Conservation (phyloP, 2,329 filamentous ascomycete genomes). For the Alternaria triticimaculans region DNA sequence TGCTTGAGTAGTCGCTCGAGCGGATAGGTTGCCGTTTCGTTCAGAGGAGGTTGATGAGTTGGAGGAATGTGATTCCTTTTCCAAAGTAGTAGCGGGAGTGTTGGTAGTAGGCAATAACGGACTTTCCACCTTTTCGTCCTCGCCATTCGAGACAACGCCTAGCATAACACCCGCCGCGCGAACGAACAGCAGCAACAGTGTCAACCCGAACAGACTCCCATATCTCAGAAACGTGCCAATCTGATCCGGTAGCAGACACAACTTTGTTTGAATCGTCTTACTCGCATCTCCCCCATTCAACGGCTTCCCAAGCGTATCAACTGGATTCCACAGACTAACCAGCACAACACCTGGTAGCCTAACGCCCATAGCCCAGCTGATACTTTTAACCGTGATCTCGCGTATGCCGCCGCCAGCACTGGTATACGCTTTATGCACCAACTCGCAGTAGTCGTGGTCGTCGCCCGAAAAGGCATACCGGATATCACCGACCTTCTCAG, state of each 20-base stretch:
- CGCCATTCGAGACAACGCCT: constrained; percentile 19
- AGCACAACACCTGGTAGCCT: constrained; percentile 85
- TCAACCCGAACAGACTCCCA: constrained; percentile 65
- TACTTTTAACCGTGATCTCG: constrained; percentile 94
- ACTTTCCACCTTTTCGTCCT: constrained; percentile 2
- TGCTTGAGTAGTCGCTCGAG: constrained; percentile 41
- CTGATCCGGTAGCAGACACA: constrained; percentile 91
- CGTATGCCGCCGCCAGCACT: constrained; percentile 63
- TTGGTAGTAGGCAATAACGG: constrained; percentile 41
- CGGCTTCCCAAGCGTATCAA: constrained; percentile 62
- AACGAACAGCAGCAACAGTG: constrained; percentile 55
- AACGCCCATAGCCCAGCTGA: constrained; percentile 97
- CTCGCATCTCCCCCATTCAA: constrained; percentile 50
- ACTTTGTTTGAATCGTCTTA: constrained; percentile 80
- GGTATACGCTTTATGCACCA: constrained; percentile 74
- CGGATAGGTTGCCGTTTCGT: constrained; percentile 26
- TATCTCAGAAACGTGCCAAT: constrained; percentile 85
- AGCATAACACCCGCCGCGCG: constrained; percentile 51
- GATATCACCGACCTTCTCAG: constrained; percentile 81
- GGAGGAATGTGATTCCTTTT: constrained; percentile 32
- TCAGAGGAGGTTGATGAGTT: constrained; percentile 42
- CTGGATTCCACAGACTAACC: constrained; percentile 89
- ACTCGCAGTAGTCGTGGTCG: constrained; percentile 96
- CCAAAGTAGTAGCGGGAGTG: constrained; percentile 22
- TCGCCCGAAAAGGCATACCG: constrained; percentile 91